Conservation (phyloP, 352 stramenopile genomes). For the Globisporangium emineosum region DNA sequence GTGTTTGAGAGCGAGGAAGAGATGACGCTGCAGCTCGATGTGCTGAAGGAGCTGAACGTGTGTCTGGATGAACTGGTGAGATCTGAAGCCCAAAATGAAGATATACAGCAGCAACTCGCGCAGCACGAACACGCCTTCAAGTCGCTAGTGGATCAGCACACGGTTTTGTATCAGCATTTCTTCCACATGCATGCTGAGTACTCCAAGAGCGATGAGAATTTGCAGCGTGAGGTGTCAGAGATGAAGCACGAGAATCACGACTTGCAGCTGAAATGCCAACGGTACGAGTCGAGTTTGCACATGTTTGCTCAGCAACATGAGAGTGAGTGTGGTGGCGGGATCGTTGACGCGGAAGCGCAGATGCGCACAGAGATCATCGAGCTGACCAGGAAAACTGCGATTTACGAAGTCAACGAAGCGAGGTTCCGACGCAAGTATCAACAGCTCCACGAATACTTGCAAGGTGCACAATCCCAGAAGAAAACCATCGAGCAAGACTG, state of each 20-base stretch:
- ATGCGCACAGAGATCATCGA: constrained; percentile 55
- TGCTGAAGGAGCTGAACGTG: constrained; percentile 61
- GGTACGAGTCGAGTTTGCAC: constrained; percentile 53
- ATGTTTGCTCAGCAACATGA: constrained; percentile 33
- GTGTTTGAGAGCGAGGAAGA: constrained; percentile 57
- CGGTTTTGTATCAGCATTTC: constrained; percentile 67
- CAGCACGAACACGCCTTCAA: constrained; percentile 56
- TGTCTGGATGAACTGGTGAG: constrained; percentile 61
- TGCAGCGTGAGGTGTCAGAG: constrained; percentile 40
- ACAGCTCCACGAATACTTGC: constrained; percentile 49
- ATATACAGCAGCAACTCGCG: constrained; percentile 37
- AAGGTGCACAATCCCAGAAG: constrained; percentile 27
- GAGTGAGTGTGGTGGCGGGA: not conserved
- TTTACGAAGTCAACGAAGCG: constrained; percentile 83
- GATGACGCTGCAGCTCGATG: constrained; percentile 54
- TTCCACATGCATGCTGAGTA: constrained; percentile 59
- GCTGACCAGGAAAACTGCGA: constrained; percentile 67
- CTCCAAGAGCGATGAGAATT: constrained; percentile 30
- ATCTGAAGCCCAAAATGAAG: constrained; percentile 46
- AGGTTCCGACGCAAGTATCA: constrained; percentile 62
- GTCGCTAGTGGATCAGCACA: constrained; percentile 69
- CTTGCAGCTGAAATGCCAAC: constrained; percentile 44
- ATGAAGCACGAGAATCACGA: constrained; percentile 37
- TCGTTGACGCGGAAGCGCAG: constrained; percentile 28
- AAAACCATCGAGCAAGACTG: constrained; percentile 63